A percentile compares a stretch with the other conserved stretches of the same genome.
These are phyloP conservation scores for Arthrobotrys sinensis DNA, from an alignment of 2,329 filamentous ascomycete species.

Conservation along the genomic window DNA sequence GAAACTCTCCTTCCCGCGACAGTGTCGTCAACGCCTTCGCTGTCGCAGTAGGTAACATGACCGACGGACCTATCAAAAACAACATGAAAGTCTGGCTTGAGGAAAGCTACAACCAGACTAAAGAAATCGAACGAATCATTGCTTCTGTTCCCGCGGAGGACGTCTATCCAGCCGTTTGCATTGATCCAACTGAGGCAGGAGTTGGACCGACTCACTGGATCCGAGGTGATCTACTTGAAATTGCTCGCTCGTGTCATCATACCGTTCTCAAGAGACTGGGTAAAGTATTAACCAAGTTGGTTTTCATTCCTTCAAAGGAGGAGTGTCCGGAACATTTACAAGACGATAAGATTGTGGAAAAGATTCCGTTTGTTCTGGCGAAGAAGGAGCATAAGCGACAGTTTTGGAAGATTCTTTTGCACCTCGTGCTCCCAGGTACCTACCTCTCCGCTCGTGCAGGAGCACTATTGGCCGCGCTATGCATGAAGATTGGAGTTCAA, in stretches of 20 bases:
- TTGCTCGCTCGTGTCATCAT: conserved; percentile 71
- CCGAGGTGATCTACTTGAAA: conserved; percentile 71
- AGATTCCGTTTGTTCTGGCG: conserved; percentile 70
- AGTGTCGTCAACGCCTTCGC: conserved; percentile 69
- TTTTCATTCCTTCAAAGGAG: conserved; percentile 68
- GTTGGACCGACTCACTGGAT: conserved; percentile 66
- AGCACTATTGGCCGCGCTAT: conserved; percentile 70
- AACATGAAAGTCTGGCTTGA: conserved; percentile 71
- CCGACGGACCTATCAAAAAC: conserved; percentile 65
- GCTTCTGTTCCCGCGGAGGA: conserved; percentile 67
- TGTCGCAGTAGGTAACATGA: conserved; percentile 67
- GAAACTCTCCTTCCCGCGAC: conserved; percentile 68
- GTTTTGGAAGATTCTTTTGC: conserved; percentile 72
- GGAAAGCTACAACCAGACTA: conserved; percentile 71
- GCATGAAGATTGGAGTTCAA: conserved; percentile 69
- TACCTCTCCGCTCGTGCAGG: conserved; percentile 69
- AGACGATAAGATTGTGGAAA: conserved; percentile 66
- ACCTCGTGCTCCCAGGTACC: conserved; percentile 71
- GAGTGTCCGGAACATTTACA: conserved; percentile 70
- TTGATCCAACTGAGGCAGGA: conserved; percentile 71
- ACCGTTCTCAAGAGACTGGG: conserved; percentile 70
- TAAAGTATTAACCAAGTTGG: conserved; percentile 70
- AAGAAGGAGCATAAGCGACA: conserved; percentile 66
- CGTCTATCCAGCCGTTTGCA: conserved; percentile 70
- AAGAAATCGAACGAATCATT: conserved; percentile 69